A percentile compares a stretch with the other conserved stretches of the same genome.
These are phyloP conservation scores for Ustilago crameri DNA, from an alignment of 1,284 basidiomycete genomes.

Conservation along the genomic window DNA sequence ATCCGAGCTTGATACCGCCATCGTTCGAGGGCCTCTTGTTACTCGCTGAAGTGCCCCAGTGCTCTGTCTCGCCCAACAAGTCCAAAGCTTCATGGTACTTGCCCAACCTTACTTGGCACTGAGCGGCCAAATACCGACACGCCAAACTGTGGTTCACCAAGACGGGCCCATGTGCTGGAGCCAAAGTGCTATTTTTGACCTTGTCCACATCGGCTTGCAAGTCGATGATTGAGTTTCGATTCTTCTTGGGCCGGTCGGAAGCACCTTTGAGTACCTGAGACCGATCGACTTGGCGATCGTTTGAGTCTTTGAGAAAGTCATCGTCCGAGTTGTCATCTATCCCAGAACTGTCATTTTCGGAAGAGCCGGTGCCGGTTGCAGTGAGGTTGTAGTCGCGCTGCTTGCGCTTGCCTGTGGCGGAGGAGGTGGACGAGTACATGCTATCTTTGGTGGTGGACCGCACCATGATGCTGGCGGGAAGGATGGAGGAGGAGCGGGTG, in stretches of 20 bases:
- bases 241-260: neutral
- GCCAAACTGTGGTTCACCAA: conserved; percentile 61
- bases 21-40: conserved; percentile 62
- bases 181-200: conserved; percentile 25
- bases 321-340: conserved; percentile 18
- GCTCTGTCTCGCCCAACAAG: conserved; percentile 77
- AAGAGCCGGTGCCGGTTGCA: conserved; percentile 56
- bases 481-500: conserved; percentile 43
- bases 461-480: conserved; percentile 52
- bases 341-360: conserved; percentile 21
- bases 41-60: conserved; percentile 44
- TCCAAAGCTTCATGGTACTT: conserved; percentile 93
- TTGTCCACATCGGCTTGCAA: conserved; percentile 39
- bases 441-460: conserved; percentile 39
- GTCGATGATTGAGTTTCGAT: conserved; percentile 6
- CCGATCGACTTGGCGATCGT: neutral
- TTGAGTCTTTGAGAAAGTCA: conserved; percentile 11
- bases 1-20: conserved; percentile 69
- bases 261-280: conserved; percentile 2
- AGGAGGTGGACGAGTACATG: conserved; percentile 34
- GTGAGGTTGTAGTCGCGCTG: conserved; percentile 57
- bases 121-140: conserved; percentile 75
- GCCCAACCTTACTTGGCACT: conserved; percentile 91
- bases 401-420: conserved; percentile 54
- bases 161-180: conserved; percentile 46